Evolutionary conservation across 352 stramenopile species (phyloP).

Genomic region (Phytopythium vexans): DNA sequence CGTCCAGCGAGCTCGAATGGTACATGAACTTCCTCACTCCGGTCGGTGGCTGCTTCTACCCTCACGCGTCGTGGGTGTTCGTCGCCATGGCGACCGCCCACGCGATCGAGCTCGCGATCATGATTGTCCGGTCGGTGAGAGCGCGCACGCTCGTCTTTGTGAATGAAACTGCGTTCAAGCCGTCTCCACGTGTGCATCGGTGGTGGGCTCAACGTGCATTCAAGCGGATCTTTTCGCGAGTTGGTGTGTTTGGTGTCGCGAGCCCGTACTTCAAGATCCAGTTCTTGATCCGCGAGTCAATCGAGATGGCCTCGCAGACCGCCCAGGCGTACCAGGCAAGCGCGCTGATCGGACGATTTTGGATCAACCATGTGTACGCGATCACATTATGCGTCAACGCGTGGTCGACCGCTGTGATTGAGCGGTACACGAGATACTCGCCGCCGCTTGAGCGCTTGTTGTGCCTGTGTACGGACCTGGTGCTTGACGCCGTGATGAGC

Average conservation of each 20-base stretch:
- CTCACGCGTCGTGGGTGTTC: not conserved
- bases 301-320: slow-evolving; percentile 23
- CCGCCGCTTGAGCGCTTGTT: slow-evolving; percentile 12
- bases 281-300: slow-evolving; percentile 12
- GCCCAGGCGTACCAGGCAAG: slow-evolving; percentile 15
- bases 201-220: not conserved
- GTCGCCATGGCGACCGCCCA: not conserved
- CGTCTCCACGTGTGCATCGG: too few relatives aligned
- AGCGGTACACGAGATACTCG: slow-evolving; percentile 13
- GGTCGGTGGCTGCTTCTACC: slow-evolving; percentile 1
- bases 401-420: slow-evolving; percentile 20
- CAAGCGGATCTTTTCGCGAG: not conserved
- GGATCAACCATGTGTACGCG: slow-evolving; percentile 25
- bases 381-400: slow-evolving; percentile 12
- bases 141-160: not conserved
- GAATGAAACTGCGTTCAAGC: too few relatives aligned
- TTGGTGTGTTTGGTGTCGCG: slow-evolving; percentile 8
- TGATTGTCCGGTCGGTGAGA: slow-evolving; percentile 3
- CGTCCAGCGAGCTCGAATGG: slow-evolving; percentile 9
- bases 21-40: slow-evolving; percentile 11
- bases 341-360: slow-evolving; percentile 4
- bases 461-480: slow-evolving; percentile 12
- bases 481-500: slow-evolving; percentile 11
- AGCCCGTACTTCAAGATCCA: slow-evolving; percentile 14
- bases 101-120: slow-evolving; percentile 6